A percentile compares a stretch with the other conserved stretches of the same genome.
Evolutionary conservation across 176 grass and related monocot species (phyloP).

Genomic region (Themeda triandra): DNA sequence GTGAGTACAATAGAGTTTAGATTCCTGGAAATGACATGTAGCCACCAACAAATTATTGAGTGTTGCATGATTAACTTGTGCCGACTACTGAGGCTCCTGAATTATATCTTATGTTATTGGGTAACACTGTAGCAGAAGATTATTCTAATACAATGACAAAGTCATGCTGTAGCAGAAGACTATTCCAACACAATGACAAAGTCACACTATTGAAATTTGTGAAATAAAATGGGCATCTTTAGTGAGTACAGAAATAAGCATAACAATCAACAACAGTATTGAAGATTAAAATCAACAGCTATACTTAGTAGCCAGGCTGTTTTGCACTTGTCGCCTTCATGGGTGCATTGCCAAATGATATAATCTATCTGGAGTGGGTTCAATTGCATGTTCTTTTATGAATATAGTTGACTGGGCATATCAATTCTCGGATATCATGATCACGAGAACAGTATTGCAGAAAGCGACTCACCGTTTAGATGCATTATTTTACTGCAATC

Average conservation of each 20-base stretch:
- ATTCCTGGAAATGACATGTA: not conserved
- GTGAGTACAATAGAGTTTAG: not conserved
- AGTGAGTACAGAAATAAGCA: not conserved
- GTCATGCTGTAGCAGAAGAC: not conserved
- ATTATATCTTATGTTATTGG: not conserved
- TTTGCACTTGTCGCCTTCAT: not conserved
- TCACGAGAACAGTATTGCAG: constrained; percentile 13
- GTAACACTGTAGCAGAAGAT: not conserved
- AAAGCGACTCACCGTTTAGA: constrained; percentile 21
- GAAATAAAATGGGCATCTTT: not conserved
- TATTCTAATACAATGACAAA: constrained; percentile 1
- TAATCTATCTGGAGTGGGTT: not conserved
- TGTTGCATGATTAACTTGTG: constrained; percentile 3
- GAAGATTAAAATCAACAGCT: not conserved
- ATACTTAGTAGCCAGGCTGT: not conserved
- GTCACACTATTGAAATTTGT: not conserved
- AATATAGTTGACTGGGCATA: constrained; percentile 21
- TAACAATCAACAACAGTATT: not conserved
- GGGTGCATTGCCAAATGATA: not conserved
- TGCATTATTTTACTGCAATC: constrained; percentile 29
- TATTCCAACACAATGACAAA: constrained; percentile 1
- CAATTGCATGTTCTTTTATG: not conserved
- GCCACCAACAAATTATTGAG: constrained; percentile 16
- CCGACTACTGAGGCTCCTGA: not conserved
- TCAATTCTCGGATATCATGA: constrained; percentile 15